Conservation (phyloP, 202 grass and related monocot genomes). For the Bolboschoenoplectus hybrid region DNA sequence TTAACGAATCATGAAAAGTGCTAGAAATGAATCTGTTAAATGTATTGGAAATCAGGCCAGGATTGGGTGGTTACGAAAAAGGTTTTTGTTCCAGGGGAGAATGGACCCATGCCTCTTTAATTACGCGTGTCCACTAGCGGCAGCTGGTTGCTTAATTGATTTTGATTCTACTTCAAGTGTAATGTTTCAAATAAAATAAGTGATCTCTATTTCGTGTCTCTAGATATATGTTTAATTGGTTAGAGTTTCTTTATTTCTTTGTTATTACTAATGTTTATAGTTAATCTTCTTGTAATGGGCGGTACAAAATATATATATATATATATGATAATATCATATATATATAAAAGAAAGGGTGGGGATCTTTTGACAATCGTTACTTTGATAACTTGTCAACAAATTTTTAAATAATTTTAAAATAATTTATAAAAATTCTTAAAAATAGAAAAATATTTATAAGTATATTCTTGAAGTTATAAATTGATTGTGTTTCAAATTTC, state of each 20-base stretch:
- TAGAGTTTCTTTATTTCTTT: not conserved
- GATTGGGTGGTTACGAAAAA: constrained; percentile 33
- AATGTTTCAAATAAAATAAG: constrained; percentile 31
- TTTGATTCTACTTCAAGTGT: constrained; percentile 32
- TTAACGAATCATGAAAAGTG: constrained; percentile 22
- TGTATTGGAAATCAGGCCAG: constrained; percentile 3
- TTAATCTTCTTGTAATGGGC: not conserved
- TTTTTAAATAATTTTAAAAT: too few species aligned
- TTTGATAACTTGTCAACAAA: too few species aligned
- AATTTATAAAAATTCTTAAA: too few species aligned
- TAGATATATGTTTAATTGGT: not conserved
- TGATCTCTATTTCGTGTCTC: not conserved
- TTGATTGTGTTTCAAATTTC: too few species aligned
- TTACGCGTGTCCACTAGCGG: constrained; percentile 22
- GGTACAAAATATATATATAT: not conserved
- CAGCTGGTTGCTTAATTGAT: constrained; percentile 7
- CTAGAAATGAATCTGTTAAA: not conserved
- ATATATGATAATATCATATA: not conserved
- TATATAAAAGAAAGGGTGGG: not conserved
- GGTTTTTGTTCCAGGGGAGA: not conserved
- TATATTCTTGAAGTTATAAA: too few species aligned
- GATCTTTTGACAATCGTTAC: too few species aligned
- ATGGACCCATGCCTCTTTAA: constrained; percentile 17
- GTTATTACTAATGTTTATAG: too few species aligned
- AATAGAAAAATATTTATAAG: too few species aligned